Base-by-base conservation (phyloP, 306 rosid genomes). In the Sesbania bispinosa region DNA sequence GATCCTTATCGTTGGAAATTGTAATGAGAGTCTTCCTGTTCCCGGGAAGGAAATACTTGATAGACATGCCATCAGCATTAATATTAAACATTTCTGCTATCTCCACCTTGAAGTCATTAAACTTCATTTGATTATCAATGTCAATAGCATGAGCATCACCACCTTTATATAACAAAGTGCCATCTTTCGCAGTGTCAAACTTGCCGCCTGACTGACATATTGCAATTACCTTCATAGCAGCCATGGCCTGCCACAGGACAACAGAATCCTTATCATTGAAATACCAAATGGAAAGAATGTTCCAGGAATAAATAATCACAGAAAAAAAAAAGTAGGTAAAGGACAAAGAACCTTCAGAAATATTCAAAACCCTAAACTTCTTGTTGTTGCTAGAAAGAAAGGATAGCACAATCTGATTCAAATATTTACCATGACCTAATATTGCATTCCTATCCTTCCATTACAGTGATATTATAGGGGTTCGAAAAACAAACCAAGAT, bases 131-230 rank as follows among this genome's bases (percentile, higher is more conserved):
- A 73, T 90, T 90, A 79, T 94, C 98, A 52, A 94, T 62, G 67
- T 90, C 98, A 11, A 90, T 86, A 24, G 98, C 97, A 82, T 94
- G 98, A 76, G 98, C 97, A 50, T 87, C 89, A 10, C 96, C 88
- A 0, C 96, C 91, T 67, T 78, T 80, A 69, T 94, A 94, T 15
- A 60, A 85, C 80, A 90, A 82, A 55, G 71, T 74, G 60, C 98
- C 96, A 80, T 89, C 96, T 59, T 85, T 84, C 29, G 71, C 83
- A 48, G 89, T 61, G 68, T 73, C 81, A 73, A 90, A 94, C 74
- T 89, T 85, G 59, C 98, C 98, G 48, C 98, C 98, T 1, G 85
- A 89, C 71, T 94, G 98, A 82, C 98, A 94, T 68, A 94, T 90
- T 14, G 92, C 92, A 59, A 94, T 94, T 51, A 89, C 62, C 82